Conservation (phyloP, 2,329 filamentous ascomycete species). For the Fusarium avenaceum region DNA sequence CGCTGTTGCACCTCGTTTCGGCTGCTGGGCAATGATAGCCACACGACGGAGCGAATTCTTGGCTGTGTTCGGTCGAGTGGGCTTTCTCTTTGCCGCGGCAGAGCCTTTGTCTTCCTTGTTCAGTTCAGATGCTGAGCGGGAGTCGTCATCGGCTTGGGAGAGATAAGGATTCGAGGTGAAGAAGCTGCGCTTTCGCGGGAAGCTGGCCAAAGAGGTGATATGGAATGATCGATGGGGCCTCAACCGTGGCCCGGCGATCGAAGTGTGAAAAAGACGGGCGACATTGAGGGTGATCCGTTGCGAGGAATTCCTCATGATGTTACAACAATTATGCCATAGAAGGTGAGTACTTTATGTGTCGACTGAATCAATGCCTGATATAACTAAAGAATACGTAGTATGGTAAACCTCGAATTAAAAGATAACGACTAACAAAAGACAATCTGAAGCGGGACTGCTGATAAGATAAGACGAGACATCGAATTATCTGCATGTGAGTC, state of each 20-base stretch:
- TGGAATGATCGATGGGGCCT: conserved; percentile 59
- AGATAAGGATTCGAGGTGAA: conserved; percentile 75
- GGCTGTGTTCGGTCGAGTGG: conserved; percentile 60
- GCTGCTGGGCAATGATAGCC: conserved; percentile 83
- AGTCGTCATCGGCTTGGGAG: conserved; percentile 56
- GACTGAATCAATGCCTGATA: conserved; percentile 11
- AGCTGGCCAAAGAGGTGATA: conserved; percentile 57
- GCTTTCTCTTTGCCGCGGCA: conserved; percentile 60
- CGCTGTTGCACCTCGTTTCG: conserved; percentile 53
- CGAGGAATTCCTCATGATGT: conserved; percentile 53
- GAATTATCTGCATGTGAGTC: conserved; percentile 45
- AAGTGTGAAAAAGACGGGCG: conserved; percentile 50
- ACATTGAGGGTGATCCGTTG: conserved; percentile 53
- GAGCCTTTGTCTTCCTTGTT: conserved; percentile 37
- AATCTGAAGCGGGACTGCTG: conserved; percentile 21
- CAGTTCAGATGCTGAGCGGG: conserved; percentile 39
- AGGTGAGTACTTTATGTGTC: conserved; percentile 11
- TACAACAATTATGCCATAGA: conserved; percentile 41
- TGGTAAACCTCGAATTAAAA: background rate
- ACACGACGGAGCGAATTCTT: conserved; percentile 87
- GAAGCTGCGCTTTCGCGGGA: conserved; percentile 71
- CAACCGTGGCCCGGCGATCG: conserved; percentile 46
- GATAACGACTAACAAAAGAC: conserved; percentile 17
- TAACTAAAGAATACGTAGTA: background rate
- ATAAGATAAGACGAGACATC: conserved; percentile 28